Conservation (phyloP, 2,329 filamentous ascomycete genomes). For the Colletotrichum noveboracense region DNA sequence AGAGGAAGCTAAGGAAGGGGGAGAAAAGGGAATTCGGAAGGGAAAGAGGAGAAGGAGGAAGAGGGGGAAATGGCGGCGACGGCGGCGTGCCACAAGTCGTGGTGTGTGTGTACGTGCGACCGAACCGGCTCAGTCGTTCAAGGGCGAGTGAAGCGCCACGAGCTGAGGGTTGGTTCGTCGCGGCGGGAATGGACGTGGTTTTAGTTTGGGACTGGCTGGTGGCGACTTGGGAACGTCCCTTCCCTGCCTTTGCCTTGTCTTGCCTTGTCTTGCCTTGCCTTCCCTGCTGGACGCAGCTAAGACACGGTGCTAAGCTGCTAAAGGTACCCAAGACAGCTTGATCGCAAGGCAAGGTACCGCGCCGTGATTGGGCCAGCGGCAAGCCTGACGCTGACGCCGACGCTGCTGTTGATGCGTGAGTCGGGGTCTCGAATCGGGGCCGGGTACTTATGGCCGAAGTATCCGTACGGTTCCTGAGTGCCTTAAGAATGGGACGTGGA, state of each 20-base stretch:
- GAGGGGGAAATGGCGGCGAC: background rate
- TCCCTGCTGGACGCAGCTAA: background rate
- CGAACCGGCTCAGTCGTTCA: slow-evolving; percentile 8
- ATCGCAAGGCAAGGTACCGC: slow-evolving; percentile 6
- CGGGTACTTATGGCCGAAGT: background rate
- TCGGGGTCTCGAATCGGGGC: background rate
- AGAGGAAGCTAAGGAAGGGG: background rate
- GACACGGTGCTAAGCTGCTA: background rate
- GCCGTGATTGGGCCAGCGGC: background rate
- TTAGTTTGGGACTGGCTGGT: slow-evolving; percentile 15
- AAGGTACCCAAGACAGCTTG: background rate
- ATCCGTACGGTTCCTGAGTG: background rate
- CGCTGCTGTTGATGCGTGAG: background rate
- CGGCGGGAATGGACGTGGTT: slow-evolving; percentile 18
- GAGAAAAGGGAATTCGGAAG: background rate
- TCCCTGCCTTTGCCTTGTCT: background rate
- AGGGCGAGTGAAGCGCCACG: slow-evolving; percentile 20
- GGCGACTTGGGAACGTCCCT: slow-evolving; percentile 19
- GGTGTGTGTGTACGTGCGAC: slow-evolving; percentile 7
- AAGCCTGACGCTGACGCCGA: background rate
- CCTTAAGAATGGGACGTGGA: background rate
- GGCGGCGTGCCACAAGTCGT: slow-evolving; percentile 11
- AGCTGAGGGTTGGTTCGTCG: slow-evolving; percentile 9
- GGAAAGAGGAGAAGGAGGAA: background rate
- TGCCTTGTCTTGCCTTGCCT: background rate